phyloP scores from a whole-genome alignment of 805 yeast genomes.

The Hanseniaspora taiwanica region DNA sequence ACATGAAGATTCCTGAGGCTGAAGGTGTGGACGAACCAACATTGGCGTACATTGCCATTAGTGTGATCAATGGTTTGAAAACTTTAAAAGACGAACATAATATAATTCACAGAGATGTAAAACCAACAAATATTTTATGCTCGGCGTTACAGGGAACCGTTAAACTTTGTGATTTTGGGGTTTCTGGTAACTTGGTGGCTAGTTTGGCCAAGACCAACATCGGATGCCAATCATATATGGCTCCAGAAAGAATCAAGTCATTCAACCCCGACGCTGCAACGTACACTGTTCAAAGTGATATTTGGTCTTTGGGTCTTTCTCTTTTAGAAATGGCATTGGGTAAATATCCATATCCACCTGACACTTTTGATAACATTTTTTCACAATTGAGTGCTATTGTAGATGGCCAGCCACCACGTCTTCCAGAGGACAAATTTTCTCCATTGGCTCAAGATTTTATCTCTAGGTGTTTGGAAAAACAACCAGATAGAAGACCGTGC shows the following conservation, averaged over 20 bases:
- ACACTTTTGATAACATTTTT: slow-evolving; percentile 78
- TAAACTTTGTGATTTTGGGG: slow-evolving; percentile 93
- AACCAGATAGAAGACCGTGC: slow-evolving; percentile 69
- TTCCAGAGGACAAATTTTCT: slow-evolving; percentile 51
- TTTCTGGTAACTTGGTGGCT: slow-evolving; percentile 87
- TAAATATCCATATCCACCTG: slow-evolving; percentile 91
- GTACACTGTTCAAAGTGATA: slow-evolving; percentile 86
- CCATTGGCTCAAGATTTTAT: slow-evolving; percentile 77
- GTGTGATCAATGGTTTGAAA: slow-evolving; percentile 69
- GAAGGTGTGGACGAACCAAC: slow-evolving; percentile 65
- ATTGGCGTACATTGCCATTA: slow-evolving; percentile 65
- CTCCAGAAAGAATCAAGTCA: slow-evolving; percentile 86
- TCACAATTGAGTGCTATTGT: slow-evolving; percentile 92
- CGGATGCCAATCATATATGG: slow-evolving; percentile 98
- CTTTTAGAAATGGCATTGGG: slow-evolving; percentile 85
- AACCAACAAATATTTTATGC: slow-evolving; percentile 86
- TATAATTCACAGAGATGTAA: slow-evolving; percentile 91
- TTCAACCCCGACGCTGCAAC: slow-evolving; percentile 61
- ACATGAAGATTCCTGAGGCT: slow-evolving; percentile 30
- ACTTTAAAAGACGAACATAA: slow-evolving; percentile 81
- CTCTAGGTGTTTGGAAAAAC: slow-evolving; percentile 59
- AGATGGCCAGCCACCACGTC: slow-evolving; percentile 83
- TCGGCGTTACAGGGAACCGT: slow-evolving; percentile 68
- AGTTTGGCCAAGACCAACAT: slow-evolving; percentile 89
- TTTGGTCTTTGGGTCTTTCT: slow-evolving; percentile 88